Evolutionary conservation across 805 yeast species (phyloP).

Genomic region (Candida ortonii): DNA sequence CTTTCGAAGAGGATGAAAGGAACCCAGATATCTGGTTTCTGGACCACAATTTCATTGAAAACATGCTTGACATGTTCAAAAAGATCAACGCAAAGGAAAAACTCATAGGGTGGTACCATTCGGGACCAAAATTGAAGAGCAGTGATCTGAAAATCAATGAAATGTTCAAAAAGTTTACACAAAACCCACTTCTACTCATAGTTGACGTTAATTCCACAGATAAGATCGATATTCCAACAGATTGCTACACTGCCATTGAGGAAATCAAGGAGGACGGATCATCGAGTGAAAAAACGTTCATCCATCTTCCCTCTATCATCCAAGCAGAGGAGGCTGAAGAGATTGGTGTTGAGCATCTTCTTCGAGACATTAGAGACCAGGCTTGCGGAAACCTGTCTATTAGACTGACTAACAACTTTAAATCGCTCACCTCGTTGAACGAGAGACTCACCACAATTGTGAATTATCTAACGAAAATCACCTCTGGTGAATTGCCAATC

Average conservation of each 20-base stretch:
- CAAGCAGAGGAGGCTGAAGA: constrained; percentile 99
- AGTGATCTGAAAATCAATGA: constrained; percentile 92
- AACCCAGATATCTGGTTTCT: constrained; percentile 93
- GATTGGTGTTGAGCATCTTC: constrained; percentile 94
- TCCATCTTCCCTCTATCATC: constrained; percentile 87
- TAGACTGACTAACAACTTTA: constrained; percentile 83
- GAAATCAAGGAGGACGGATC: constrained; percentile 96
- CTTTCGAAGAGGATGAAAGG: constrained; percentile 95
- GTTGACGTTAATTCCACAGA: constrained; percentile 85
- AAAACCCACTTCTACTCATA: constrained; percentile 79
- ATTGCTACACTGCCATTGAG: constrained; percentile 89
- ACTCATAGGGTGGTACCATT: constrained; percentile 98
- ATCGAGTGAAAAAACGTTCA: constrained; percentile 85
- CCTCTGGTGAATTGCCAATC: constrained; percentile 69
- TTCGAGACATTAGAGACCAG: constrained; percentile 93
- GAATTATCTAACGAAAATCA: constrained; percentile 70
- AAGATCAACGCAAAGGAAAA: constrained; percentile 96
- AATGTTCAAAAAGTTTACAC: constrained; percentile 75
- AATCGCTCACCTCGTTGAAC: constrained; percentile 82
- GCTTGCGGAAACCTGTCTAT: constrained; percentile 92
- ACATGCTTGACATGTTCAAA: constrained; percentile 97
- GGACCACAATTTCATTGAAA: constrained; percentile 93
- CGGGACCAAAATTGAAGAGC: constrained; percentile 88
- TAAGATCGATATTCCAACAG: constrained; percentile 88
- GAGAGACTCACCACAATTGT: constrained; percentile 77